Percentiles rank a stretch among this genome's conserved stretches.
These are phyloP conservation scores for Scenedesmus sp. DNA, from an alignment of 163 green algal species.

Conservation along the genomic window DNA sequence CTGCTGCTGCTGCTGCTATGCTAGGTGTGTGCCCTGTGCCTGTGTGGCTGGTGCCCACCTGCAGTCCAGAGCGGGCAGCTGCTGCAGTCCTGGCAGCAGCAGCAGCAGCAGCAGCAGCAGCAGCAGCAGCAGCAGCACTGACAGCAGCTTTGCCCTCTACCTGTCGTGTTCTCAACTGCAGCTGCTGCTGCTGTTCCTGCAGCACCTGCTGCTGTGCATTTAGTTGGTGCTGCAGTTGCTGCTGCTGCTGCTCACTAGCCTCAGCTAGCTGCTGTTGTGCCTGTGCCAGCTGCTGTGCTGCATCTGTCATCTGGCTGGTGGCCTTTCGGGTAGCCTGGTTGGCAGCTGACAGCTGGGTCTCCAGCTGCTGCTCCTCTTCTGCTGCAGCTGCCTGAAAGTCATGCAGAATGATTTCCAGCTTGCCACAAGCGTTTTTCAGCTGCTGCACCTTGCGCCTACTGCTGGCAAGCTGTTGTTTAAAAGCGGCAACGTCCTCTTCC, in stretches of 20 bases:
- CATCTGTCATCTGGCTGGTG: neutral
- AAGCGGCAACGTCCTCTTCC: neutral
- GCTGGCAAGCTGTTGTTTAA: neutral
- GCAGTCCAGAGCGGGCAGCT: neutral
- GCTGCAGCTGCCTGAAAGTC: constrained; percentile 48
- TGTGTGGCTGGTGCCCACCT: constrained; percentile 22
- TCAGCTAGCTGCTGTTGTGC: constrained; percentile 6
- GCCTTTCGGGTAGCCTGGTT: neutral
- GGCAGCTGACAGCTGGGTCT: constrained; percentile 35
- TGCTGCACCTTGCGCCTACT: constrained; percentile 10
- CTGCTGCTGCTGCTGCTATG: neutral
- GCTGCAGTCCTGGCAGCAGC: constrained; percentile 53
- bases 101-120: constrained; percentile 29
- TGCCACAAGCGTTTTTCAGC: constrained; percentile 1
- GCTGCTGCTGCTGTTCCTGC: neutral
- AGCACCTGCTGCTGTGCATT: neutral
- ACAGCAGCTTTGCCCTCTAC: neutral
- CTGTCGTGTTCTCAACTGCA: neutral
- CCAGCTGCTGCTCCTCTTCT: constrained; percentile 33
- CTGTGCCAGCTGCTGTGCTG: neutral
- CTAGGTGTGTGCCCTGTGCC: neutral
- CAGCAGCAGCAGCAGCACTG: constrained; percentile 35
- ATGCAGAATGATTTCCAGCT: constrained; percentile 45
- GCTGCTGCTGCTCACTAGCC: neutral
- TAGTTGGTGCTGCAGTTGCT: neutral